Evolutionary conservation across 1,139 yeast species (phyloP).

Genomic region (Blastobotrys persicus): DNA sequence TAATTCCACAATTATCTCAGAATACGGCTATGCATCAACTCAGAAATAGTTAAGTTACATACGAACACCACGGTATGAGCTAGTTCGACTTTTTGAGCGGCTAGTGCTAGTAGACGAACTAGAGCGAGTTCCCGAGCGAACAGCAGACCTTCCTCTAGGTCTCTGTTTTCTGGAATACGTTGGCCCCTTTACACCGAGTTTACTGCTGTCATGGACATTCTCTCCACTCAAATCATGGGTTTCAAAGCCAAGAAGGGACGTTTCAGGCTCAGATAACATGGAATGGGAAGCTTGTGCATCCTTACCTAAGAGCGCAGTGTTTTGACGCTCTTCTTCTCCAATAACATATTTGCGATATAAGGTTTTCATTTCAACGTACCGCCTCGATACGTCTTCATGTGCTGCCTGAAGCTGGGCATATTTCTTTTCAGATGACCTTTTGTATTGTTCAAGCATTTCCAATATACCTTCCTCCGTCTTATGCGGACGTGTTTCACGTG

Average conservation of each 20-base stretch:
- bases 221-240: conserved; percentile 16
- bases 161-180: conserved; percentile 4
- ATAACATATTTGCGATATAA: conserved; percentile 19
- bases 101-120: conserved; percentile 1
- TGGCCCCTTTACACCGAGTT: conserved; percentile 1
- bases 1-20: too few species aligned
- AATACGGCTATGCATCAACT: too few species aligned
- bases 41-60: neutral
- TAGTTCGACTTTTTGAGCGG: conserved; percentile 5
- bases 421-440: conserved; percentile 23
- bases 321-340: conserved; percentile 15
- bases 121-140: neutral
- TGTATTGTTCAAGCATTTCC: conserved; percentile 23
- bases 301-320: conserved; percentile 16
- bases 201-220: conserved; percentile 2
- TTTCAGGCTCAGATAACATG: conserved; percentile 12
- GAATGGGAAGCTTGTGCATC: neutral
- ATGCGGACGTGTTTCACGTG: conserved; percentile 18
- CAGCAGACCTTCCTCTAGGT: neutral
- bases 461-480: conserved; percentile 16
- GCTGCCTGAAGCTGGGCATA: conserved; percentile 26
- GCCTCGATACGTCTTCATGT: conserved; percentile 27
- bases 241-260: conserved; percentile 24
- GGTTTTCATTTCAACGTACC: conserved; percentile 23
- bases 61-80: conserved; percentile 2